Percentiles rank a stretch among this genome's conserved stretches.
phyloP scores from a whole-genome alignment of 208 protist genomes.

The Novymonas esmeraldas region DNA sequence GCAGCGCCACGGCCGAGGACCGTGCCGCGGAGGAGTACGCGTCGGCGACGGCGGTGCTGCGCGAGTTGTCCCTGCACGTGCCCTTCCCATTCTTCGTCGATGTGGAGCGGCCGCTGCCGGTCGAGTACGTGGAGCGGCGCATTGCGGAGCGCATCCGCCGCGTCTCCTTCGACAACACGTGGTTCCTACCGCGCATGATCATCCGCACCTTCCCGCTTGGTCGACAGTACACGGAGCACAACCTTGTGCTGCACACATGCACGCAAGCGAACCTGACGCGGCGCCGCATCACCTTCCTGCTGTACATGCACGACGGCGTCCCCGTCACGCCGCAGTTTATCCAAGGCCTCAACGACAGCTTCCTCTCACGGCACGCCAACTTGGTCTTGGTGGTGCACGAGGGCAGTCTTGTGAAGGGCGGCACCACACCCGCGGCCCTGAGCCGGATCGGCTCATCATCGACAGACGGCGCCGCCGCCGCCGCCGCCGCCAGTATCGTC shows the following conservation, averaged over 20 bases:
- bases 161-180: constrained; percentile 83
- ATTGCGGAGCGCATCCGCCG: constrained; percentile 83
- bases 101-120: constrained; percentile 63
- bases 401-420: constrained; percentile 63
- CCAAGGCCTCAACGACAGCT: constrained; percentile 48
- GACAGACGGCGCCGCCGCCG: background rate
- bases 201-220: constrained; percentile 85
- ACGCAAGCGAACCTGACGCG: constrained; percentile 78
- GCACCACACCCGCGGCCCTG: constrained; percentile 38
- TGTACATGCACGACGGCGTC: constrained; percentile 74
- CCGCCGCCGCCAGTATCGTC: constrained; percentile 4
- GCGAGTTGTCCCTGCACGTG: constrained; percentile 60
- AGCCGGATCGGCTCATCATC: constrained; percentile 6
- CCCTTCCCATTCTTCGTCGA: constrained; percentile 86
- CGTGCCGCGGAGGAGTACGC: constrained; percentile 63
- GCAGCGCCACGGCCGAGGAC: constrained; percentile 13
- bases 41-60: constrained; percentile 55
- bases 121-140: constrained; percentile 65
- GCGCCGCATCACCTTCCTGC: constrained; percentile 82
- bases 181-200: constrained; percentile 78
- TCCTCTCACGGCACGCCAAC: constrained; percentile 73
- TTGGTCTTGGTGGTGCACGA: constrained; percentile 81
- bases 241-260: constrained; percentile 84
- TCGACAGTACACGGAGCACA: constrained; percentile 70
- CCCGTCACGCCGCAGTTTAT: constrained; percentile 74